phyloP scores from a whole-genome alignment of 2,329 filamentous ascomycete genomes.

The Erysiphe neolycopersici region DNA sequence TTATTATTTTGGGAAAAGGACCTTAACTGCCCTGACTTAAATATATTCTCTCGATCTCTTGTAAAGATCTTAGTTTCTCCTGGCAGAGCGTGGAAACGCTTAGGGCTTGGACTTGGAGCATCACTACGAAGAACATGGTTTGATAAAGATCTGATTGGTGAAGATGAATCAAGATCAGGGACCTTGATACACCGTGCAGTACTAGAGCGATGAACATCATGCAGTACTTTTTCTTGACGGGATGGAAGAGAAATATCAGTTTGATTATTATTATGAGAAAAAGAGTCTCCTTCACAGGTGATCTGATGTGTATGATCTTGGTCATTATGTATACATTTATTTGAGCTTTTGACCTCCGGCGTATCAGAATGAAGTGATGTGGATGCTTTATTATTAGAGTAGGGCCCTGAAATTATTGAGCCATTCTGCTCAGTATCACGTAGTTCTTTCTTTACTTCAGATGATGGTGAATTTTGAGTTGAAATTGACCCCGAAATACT shows the following conservation, averaged over 20 bases:
- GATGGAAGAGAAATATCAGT: background rate
- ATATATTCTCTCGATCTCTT: background rate
- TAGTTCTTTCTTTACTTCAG: too few species aligned
- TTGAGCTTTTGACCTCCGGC: too few species aligned
- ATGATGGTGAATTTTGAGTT: too few species aligned
- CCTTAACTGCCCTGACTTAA: background rate
- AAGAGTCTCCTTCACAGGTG: too few species aligned
- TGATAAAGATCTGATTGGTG: conserved; percentile 26
- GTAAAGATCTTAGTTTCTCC: conserved; percentile 21
- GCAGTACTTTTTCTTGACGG: background rate
- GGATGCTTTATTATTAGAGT: too few species aligned
- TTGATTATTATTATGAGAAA: background rate
- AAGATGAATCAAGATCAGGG: conserved; percentile 18
- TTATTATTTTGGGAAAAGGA: background rate
- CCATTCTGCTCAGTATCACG: too few species aligned
- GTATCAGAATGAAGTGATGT: too few species aligned
- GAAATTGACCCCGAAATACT: too few species aligned
- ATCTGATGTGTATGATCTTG: too few species aligned
- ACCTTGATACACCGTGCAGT: conserved; percentile 15
- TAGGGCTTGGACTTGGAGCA: conserved; percentile 46
- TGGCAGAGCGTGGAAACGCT: conserved; percentile 22
- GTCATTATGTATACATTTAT: too few species aligned
- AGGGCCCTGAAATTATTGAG: too few species aligned
- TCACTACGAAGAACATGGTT: conserved; percentile 33
- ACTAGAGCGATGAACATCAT: background rate